A percentile compares a stretch with the other conserved stretches of the same genome.
Evolutionary conservation across 495 filamentous ascomycete species (phyloP).

Genomic region (Penicillium egyptiacum): DNA sequence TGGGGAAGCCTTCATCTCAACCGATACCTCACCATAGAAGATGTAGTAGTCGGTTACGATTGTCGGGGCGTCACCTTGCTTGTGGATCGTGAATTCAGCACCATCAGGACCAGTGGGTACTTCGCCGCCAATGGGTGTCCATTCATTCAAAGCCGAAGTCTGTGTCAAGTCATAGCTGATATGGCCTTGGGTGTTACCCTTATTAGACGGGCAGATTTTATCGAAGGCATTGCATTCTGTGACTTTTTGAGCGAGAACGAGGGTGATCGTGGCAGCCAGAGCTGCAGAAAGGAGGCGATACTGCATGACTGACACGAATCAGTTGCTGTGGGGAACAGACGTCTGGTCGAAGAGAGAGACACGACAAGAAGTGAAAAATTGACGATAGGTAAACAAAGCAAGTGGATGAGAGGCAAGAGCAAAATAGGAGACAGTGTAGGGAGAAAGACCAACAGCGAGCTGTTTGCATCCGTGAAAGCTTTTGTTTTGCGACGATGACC

Average conservation of each 20-base stretch:
- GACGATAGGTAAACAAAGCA: background rate
- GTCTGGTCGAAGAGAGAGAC: background rate
- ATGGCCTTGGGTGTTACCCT: background rate
- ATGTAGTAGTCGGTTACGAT: conserved; percentile 4
- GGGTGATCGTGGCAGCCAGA: background rate
- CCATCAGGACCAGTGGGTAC: background rate
- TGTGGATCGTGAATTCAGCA: background rate
- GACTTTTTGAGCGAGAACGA: background rate
- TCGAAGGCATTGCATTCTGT: background rate
- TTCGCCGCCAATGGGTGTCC: background rate
- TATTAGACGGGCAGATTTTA: background rate
- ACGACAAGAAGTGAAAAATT: background rate
- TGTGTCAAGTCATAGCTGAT: background rate
- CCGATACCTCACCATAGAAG: background rate
- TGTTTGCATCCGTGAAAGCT: background rate
- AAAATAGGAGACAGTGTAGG: background rate
- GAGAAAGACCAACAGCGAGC: background rate
- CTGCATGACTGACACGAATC: background rate
- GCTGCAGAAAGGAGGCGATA: background rate
- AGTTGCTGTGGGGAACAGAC: background rate
- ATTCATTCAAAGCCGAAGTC: background rate
- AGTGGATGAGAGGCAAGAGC: background rate
- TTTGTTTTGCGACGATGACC: background rate
- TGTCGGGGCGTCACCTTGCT: background rate
- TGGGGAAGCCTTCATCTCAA: background rate